Evolutionary conservation across 78 protist genomes (phyloP).

Genomic region (Emiliania huxleyi): DNA sequence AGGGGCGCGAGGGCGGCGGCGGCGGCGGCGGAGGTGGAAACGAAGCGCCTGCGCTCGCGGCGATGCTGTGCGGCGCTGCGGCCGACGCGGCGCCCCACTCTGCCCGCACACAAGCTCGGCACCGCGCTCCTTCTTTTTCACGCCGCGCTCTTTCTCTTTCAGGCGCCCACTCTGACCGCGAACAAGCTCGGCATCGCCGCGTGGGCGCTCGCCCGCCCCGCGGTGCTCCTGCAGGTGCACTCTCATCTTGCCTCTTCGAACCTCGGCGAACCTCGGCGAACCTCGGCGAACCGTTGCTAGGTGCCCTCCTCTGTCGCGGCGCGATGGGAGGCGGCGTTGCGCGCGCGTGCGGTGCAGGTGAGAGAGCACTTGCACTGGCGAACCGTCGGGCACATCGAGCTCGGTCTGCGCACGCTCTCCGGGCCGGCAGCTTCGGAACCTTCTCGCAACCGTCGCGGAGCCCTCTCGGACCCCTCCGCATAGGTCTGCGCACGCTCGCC

Average conservation of each 20-base stretch:
- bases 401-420: background rate
- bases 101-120: background rate
- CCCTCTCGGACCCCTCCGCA: background rate
- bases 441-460: too few species aligned
- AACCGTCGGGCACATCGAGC: background rate
- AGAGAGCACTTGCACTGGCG: background rate
- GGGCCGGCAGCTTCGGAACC: too few species aligned
- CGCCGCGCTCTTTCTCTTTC: too few species aligned
- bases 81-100: background rate
- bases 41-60: background rate
- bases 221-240: background rate
- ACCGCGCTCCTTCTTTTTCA: too few species aligned
- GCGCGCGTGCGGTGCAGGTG: background rate
- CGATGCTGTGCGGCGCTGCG: background rate
- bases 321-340: background rate
- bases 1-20: background rate
- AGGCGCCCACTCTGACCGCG: background rate
- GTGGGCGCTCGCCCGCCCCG: constrained; percentile 13
- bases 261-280: too few species aligned
- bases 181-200: constrained; percentile 2
- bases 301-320: background rate
- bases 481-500: background rate
- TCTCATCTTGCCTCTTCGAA: too few species aligned
- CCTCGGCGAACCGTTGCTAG: too few species aligned
- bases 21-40: background rate